Evolutionary conservation across 1,284 basidiomycete genomes (phyloP), one percentile per base, ranked within the genome.

Genomic region (Omphalotus olearius): DNA sequence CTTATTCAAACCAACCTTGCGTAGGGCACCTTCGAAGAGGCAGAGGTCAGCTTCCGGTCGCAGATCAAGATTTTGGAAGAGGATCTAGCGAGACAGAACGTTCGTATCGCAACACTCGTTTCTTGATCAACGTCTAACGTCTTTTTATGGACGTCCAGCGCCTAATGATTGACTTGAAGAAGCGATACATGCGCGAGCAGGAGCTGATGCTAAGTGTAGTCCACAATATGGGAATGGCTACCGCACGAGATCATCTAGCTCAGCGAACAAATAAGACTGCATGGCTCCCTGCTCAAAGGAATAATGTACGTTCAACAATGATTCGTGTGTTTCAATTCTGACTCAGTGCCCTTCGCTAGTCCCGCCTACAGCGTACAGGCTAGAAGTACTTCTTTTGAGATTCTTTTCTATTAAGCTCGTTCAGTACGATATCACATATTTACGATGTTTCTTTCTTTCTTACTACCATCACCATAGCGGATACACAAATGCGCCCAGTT

Each of bases 141-240:
- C 33, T 51, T 52, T 51, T 43, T 42, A n/a, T 25, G 6, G 45
- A 28, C 51, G 16, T 57, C 7, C 58, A 89, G 86, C 70, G 73
- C 36, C 64, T 79, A 38, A 70, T 79, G 57, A 62, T 66, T 40
- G 85, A 89, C 36, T 68, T 76, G 41, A 79, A 77, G 44, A 74
- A 72, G 53, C 78, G 81, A 20, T 91, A 92, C 63, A 74, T 78
- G 51, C 74, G 78, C 46, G 92, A 95, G 65, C 88, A 92, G 58
- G 80, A 85, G 58, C 75, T 92, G 50, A 87, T 95, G 83, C 71
- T 92, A 18, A 78, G 84, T 47, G 80, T 83, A 9, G 75, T 92
- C 57, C 90, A 93, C 63, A 74, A 73, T 39, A 67, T 81, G 37
- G 87, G 89, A 2, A 83, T 88, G 75, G 73, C 77, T 41, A 77